Evolutionary conservation across 306 rosid genomes (phyloP).

Genomic region (Prosopis cineraria): DNA sequence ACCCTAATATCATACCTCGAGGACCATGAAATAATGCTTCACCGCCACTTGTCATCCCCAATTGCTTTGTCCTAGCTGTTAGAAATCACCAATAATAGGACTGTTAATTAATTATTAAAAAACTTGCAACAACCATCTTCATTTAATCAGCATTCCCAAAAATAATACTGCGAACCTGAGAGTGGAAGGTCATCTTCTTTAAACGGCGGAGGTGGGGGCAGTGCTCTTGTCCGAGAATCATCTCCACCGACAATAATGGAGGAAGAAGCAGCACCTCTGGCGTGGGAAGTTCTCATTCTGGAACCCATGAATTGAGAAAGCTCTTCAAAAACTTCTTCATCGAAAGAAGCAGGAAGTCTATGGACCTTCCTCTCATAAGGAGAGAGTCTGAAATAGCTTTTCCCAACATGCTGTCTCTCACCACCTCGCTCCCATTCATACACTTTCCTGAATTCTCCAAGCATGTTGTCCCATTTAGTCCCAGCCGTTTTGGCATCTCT

Average conservation of each 20-base stretch:
- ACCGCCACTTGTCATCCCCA: constrained; percentile 48
- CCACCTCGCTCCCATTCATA: constrained; percentile 96
- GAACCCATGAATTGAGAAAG: constrained; percentile 91
- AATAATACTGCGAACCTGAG: constrained; percentile 57
- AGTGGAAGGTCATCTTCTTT: constrained; percentile 65
- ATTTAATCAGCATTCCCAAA: not conserved
- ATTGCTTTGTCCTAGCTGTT: constrained; percentile 69
- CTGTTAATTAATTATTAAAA: not conserved
- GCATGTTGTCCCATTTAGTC: constrained; percentile 98
- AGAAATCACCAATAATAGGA: not conserved
- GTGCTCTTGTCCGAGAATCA: constrained; percentile 42
- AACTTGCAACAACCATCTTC: not conserved
- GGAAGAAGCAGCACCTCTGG: constrained; percentile 39
- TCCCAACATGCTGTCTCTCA: constrained; percentile 80
- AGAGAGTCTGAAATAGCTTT: constrained; percentile 93
- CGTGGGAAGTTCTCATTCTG: constrained; percentile 68
- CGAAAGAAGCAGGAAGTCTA: constrained; percentile 93
- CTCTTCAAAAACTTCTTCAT: constrained; percentile 94
- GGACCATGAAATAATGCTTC: constrained; percentile 55
- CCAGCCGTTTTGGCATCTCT: constrained; percentile 91
- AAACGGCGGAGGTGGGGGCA: constrained; percentile 62
- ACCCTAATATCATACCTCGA: constrained; percentile 62
- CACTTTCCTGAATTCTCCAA: constrained; percentile 95
- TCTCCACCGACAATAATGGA: constrained; percentile 39
- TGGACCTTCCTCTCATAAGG: constrained; percentile 94